These are phyloP conservation scores for Xanthoconium separans DNA, from an alignment of 1,284 basidiomycete species.

Conservation along the genomic window DNA sequence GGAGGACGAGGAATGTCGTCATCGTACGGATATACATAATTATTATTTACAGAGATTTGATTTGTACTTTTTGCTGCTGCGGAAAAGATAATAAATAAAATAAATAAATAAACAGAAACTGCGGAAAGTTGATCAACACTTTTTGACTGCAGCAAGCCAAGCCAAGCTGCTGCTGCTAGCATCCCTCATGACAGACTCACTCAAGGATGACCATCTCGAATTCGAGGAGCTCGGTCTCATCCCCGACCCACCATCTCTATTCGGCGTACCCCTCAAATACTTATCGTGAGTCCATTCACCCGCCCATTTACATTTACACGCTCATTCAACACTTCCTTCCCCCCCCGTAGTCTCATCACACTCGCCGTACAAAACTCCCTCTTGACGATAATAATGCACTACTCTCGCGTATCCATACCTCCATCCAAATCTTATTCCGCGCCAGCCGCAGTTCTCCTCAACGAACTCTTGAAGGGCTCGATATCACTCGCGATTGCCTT, in stretches of 20 bases:
- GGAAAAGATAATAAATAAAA: slow-evolving; percentile 16
- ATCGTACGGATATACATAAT: slow-evolving; percentile 24
- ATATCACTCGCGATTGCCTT: slow-evolving; percentile 73
- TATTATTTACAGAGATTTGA: slow-evolving; percentile 8
- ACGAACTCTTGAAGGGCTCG: slow-evolving; percentile 87
- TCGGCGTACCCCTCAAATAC: slow-evolving; percentile 75
- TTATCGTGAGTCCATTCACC: slow-evolving; percentile 60
- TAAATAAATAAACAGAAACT: too few relatives aligned
- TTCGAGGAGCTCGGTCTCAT: slow-evolving; percentile 53
- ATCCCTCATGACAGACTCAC: slow-evolving; percentile 33
- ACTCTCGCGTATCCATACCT: slow-evolving; percentile 83
- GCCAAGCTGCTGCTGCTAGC: too few relatives aligned
- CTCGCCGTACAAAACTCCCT: slow-evolving; percentile 92
- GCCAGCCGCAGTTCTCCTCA: slow-evolving; percentile 88
- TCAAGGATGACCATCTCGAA: slow-evolving; percentile 40
- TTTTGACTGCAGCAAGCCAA: too few relatives aligned
- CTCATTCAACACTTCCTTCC: neutral
- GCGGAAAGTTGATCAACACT: too few relatives aligned
- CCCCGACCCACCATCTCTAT: slow-evolving; percentile 51
- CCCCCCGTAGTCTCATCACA: slow-evolving; percentile 68
- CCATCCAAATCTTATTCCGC: slow-evolving; percentile 83
- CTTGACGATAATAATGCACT: slow-evolving; percentile 91
- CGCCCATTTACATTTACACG: slow-evolving; percentile 4
- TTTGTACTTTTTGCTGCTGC: slow-evolving; percentile 33
- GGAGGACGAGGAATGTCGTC: slow-evolving; percentile 43